phyloP scores from a whole-genome alignment of 306 rosid genomes.

The Trifolium subterraneum region DNA sequence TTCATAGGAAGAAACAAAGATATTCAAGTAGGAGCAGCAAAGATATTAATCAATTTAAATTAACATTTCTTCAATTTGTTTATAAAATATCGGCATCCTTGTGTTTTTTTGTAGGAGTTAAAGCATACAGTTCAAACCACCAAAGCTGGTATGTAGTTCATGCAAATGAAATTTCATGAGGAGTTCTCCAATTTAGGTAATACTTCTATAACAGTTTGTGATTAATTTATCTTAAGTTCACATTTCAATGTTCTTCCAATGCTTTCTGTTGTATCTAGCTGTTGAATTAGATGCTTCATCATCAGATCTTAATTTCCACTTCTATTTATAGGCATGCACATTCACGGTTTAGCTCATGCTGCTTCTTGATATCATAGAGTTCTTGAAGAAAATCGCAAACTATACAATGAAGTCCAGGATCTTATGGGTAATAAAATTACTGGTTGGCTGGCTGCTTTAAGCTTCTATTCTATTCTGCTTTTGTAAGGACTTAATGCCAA shows the following conservation, averaged over 20 bases:
- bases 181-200: slow-evolving; percentile 86
- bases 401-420: slow-evolving; percentile 95
- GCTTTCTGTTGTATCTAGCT: slow-evolving; percentile 8
- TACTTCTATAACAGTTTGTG: slow-evolving; percentile 4
- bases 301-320: slow-evolving; percentile 35
- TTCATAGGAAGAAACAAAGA: no score
- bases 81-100: no score
- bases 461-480: background rate
- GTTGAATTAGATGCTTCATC: background rate
- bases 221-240: slow-evolving; percentile 15
- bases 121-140: slow-evolving; percentile 67
- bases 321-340: slow-evolving; percentile 65
- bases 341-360: slow-evolving; percentile 85
- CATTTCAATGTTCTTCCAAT: background rate
- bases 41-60: no score
- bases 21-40: no score
- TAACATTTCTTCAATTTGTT: no score
- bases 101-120: no score
- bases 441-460: slow-evolving; percentile 29
- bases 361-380: slow-evolving; percentile 95
- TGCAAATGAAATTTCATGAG: slow-evolving; percentile 87
- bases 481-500: slow-evolving; percentile 8
- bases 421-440: slow-evolving; percentile 76
- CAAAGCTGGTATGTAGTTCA: slow-evolving; percentile 84
- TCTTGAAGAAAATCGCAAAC: slow-evolving; percentile 89